Conservation (phyloP, 306 rosid species). For the Rosa lucieae region DNA sequence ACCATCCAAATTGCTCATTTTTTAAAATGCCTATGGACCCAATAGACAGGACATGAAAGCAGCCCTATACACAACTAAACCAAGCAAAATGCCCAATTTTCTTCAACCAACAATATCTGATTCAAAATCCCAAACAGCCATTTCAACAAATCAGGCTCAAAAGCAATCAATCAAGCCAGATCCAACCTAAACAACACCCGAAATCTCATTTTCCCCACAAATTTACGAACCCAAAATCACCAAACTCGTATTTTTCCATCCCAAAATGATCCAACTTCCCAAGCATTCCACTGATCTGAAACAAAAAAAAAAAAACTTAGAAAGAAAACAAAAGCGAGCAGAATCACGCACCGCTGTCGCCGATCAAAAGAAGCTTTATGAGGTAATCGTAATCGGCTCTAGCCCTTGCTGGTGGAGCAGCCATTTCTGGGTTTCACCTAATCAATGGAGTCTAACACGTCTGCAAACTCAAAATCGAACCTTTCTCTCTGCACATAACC, state of each 20-base stretch:
- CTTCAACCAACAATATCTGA: constrained; percentile 6
- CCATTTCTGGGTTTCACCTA: constrained; percentile 48
- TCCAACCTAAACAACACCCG: constrained; percentile 14
- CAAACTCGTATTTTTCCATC: constrained; percentile 6
- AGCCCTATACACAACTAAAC: neutral
- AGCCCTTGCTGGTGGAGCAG: constrained; percentile 99
- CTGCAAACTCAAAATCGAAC: neutral
- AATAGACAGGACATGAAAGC: neutral
- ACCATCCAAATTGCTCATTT: neutral
- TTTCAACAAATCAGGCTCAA: neutral
- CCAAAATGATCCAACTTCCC: constrained; percentile 11
- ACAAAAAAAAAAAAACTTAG: neutral
- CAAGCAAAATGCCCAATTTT: neutral
- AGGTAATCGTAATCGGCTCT: constrained; percentile 98
- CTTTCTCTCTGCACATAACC: constrained; percentile 18
- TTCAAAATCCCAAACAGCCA: constrained; percentile 2
- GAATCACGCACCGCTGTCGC: constrained; percentile 73
- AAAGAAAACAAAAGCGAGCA: no score
- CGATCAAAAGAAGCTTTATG: constrained; percentile 90
- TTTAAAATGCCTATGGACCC: neutral
- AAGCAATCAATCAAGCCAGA: constrained; percentile 9
- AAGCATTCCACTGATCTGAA: neutral
- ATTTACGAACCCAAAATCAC: neutral
- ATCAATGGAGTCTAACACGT: constrained; percentile 20
- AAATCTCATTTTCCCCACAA: neutral